Base-by-base conservation (phyloP, 2,329 filamentous ascomycete species). In the Xylaria sp. region DNA sequence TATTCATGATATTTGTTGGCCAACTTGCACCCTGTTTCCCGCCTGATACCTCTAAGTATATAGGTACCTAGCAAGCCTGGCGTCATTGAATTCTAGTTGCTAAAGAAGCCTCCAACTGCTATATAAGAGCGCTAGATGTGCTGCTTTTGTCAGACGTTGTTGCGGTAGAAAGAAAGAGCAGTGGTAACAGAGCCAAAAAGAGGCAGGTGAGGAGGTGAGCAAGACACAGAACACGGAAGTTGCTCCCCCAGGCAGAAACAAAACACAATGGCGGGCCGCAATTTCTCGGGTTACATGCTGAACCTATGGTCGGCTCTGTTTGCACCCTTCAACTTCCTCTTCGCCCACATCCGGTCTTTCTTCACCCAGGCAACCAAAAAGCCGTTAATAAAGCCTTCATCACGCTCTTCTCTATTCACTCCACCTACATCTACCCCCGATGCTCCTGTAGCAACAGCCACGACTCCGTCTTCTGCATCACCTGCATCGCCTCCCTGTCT, bases 271-370 rank as follows among this genome's bases (percentile, higher is more conserved):
- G 76, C 75, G 76, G 75, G 72, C 74, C 76, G 76, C 76, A 75
- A 77, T 74, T 71, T 74, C 66, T 77, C 75, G 73, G 74, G 77
- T 77, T 78, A 78, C 76, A 74, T 77, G 63, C 72, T 71, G 71
- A 76, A 65, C 70, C 63, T 79, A 67, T 78, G 77, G 77, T 73
- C 78, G 71, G 76, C 68, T 56, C 73, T 79, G 77, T 78, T 79
- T 79, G 77, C 76, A 71, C 72, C 76, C 65, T 77, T 78, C 67
- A 72, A 74, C 69, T 73, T 77, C 67, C 68, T 79, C 66, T 75
- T 75, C 68, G 68, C 73, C 70, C 74, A 74, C 71, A 67, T 77
- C 74, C 75, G 75, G 72, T 72, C 60, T 67, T 71, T 74, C 71
- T 62, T 69, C 51, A 26, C 68, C 38, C 63, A 49, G 28, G 44